These are phyloP conservation scores for Kodamaea nitidulidarum DNA, from an alignment of 805 yeast species.

Conservation along the genomic window DNA sequence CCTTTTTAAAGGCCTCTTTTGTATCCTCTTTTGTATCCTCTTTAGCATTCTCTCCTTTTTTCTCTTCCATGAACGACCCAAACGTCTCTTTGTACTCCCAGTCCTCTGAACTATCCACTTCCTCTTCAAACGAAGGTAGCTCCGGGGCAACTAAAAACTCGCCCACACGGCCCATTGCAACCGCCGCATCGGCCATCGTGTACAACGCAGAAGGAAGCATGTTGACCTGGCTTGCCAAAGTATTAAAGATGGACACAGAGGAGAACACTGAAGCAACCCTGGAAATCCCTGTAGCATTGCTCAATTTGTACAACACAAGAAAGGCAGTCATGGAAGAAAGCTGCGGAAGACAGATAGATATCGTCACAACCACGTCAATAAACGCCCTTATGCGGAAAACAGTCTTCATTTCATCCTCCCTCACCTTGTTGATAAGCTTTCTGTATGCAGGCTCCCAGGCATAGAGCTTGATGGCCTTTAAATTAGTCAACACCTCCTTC, in stretches of 20 bases:
- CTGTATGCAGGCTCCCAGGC: slow-evolving; percentile 88
- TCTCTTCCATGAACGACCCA: too few species aligned
- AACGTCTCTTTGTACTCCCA: too few species aligned
- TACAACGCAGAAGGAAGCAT: slow-evolving; percentile 70
- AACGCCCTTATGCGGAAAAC: slow-evolving; percentile 56
- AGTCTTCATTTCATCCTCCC: slow-evolving; percentile 58
- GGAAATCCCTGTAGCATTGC: slow-evolving; percentile 20
- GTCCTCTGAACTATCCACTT: too few species aligned
- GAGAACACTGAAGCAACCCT: slow-evolving; percentile 66
- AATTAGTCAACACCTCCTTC: slow-evolving; percentile 72
- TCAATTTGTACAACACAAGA: slow-evolving; percentile 34
- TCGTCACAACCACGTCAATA: slow-evolving; percentile 53
- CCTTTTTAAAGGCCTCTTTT: slow-evolving; percentile 16
- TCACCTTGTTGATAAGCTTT: slow-evolving; percentile 47
- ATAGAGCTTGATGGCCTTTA: slow-evolving; percentile 81
- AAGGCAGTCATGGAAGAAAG: slow-evolving; percentile 63
- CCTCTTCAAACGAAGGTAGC: too few species aligned
- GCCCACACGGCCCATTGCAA: slow-evolving; percentile 58
- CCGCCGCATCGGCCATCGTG: slow-evolving; percentile 61
- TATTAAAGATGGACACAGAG: slow-evolving; percentile 64
- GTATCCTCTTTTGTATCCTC: slow-evolving; percentile 20
- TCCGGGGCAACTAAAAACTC: slow-evolving; percentile 47
- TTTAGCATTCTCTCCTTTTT: background rate
- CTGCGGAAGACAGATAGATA: slow-evolving; percentile 64
- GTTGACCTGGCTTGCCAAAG: slow-evolving; percentile 57